phyloP scores from a whole-genome alignment of 768 basidiomycete species.

The Termitomyces sp. region DNA sequence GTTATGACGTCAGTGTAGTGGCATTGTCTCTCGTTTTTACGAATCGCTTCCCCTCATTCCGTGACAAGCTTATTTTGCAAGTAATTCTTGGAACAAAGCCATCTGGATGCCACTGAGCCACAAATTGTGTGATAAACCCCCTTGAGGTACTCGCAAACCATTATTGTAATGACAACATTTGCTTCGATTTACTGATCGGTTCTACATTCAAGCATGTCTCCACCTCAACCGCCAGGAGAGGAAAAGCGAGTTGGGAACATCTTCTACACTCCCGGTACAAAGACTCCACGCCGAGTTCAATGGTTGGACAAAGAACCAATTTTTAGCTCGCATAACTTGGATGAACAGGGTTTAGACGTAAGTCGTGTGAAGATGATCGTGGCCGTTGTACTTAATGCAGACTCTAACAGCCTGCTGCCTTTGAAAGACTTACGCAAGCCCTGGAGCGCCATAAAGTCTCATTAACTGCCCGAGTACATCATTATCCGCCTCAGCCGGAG shows the following conservation, averaged over 20 bases:
- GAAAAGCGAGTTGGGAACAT: constrained; percentile 5
- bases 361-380: constrained; percentile 14
- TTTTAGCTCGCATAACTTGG: constrained; percentile 34
- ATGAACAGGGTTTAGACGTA: constrained; percentile 51
- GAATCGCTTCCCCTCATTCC: not conserved
- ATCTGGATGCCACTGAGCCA: not conserved
- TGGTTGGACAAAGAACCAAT: constrained; percentile 31
- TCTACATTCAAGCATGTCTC: not conserved
- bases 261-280: constrained; percentile 17
- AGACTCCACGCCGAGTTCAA: constrained; percentile 47
- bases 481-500: constrained; percentile 22
- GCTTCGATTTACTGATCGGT: not conserved
- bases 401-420: constrained; percentile 35
- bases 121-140: not conserved
- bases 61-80: not conserved
- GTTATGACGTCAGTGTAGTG: not conserved
- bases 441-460: constrained; percentile 43
- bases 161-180: not conserved
- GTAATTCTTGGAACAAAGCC: not conserved
- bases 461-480: constrained; percentile 19
- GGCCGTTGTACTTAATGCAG: not conserved
- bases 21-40: not conserved
- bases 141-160: not conserved
- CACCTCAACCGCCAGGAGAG: constrained; percentile 6
- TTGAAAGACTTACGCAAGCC: constrained; percentile 37